A percentile compares a stretch with the other conserved stretches of the same genome.
These are phyloP conservation scores for Wilhelminamyces savonicus DNA, from an alignment of 805 yeast genomes.

Conservation along the genomic window DNA sequence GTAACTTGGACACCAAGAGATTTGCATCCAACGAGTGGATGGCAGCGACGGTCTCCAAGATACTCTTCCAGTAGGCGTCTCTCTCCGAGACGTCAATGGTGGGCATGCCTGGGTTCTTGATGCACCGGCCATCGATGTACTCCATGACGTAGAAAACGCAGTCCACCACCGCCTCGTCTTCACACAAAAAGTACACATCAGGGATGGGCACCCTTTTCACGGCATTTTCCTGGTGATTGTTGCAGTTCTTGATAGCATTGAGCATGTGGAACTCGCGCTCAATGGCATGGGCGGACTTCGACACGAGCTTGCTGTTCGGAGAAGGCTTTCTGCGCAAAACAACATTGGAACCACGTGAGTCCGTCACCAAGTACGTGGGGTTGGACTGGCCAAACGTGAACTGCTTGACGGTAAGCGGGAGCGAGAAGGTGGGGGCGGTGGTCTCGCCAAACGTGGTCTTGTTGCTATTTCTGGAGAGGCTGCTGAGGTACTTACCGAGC, in stretches of 20 bases:
- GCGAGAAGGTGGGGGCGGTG: constrained; percentile 9
- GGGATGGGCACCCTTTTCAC: constrained; percentile 47
- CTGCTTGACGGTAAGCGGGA: constrained; percentile 35
- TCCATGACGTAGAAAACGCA: constrained; percentile 57
- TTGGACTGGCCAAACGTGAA: constrained; percentile 60
- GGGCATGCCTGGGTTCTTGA: constrained; percentile 47
- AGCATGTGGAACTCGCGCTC: constrained; percentile 54
- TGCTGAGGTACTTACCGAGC: constrained; percentile 16
- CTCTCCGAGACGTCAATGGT: constrained; percentile 21
- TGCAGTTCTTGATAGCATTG: constrained; percentile 26
- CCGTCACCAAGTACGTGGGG: constrained; percentile 50
- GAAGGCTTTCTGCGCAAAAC: constrained; percentile 56
- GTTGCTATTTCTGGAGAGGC: constrained; percentile 4
- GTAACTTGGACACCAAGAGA: constrained; percentile 36
- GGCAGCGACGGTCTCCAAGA: constrained; percentile 40
- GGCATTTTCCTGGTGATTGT: constrained; percentile 14
- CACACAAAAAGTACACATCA: constrained; percentile 44
- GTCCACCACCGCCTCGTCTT: constrained; percentile 49
- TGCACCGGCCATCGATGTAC: constrained; percentile 49
- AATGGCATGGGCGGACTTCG: constrained; percentile 55
- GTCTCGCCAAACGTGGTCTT: constrained; percentile 17
- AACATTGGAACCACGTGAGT: constrained; percentile 26
- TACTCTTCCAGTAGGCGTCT: constrained; percentile 38
- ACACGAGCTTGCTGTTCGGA: constrained; percentile 41
- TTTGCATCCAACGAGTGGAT: constrained; percentile 46